Percentiles rank a stretch among this genome's conserved stretches.
These are phyloP conservation scores for Bipolaris bicolor DNA, from an alignment of 2,329 filamentous ascomycete genomes.

Conservation along the genomic window DNA sequence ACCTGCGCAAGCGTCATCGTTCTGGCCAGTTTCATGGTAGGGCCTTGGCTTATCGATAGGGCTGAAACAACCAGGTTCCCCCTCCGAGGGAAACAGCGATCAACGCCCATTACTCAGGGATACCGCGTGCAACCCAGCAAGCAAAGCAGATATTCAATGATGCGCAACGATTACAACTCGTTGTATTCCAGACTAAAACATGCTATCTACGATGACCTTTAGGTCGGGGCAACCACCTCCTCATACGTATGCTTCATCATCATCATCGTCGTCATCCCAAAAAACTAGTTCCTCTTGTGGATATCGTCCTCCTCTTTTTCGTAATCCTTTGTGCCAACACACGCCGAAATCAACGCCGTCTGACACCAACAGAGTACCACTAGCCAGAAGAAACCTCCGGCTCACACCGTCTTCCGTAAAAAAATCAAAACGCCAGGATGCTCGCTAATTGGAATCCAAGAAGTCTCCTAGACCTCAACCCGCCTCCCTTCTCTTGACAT, in stretches of 20 bases:
- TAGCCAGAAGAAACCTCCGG: slow-evolving; percentile 24
- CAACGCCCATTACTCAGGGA: not conserved
- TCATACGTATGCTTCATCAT: slow-evolving; percentile 14
- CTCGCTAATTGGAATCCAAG: slow-evolving; percentile 44
- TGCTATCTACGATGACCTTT: slow-evolving; percentile 28
- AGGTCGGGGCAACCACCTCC: slow-evolving; percentile 5
- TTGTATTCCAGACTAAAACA: slow-evolving; percentile 19
- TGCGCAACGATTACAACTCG: not conserved
- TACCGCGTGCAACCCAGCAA: not conserved
- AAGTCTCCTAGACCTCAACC: slow-evolving; percentile 11
- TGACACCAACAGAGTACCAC: slow-evolving; percentile 12
- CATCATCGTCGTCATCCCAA: slow-evolving; percentile 12
- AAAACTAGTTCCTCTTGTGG: slow-evolving; percentile 22
- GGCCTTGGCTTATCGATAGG: slow-evolving; percentile 21
- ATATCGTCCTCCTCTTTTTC: slow-evolving; percentile 28
- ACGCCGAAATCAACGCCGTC: slow-evolving; percentile 24
- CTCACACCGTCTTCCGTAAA: slow-evolving; percentile 20
- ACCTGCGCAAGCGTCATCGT: slow-evolving; percentile 19
- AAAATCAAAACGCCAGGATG: slow-evolving; percentile 40
- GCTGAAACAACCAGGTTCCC: not conserved
- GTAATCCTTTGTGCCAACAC: slow-evolving; percentile 15
- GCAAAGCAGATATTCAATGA: not conserved
- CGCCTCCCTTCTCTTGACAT: slow-evolving; percentile 4
- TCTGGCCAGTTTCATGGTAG: not conserved
- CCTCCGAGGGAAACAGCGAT: not conserved